phyloP scores from a whole-genome alignment of 1,284 basidiomycete species.

The Fomitopsis palustris region DNA sequence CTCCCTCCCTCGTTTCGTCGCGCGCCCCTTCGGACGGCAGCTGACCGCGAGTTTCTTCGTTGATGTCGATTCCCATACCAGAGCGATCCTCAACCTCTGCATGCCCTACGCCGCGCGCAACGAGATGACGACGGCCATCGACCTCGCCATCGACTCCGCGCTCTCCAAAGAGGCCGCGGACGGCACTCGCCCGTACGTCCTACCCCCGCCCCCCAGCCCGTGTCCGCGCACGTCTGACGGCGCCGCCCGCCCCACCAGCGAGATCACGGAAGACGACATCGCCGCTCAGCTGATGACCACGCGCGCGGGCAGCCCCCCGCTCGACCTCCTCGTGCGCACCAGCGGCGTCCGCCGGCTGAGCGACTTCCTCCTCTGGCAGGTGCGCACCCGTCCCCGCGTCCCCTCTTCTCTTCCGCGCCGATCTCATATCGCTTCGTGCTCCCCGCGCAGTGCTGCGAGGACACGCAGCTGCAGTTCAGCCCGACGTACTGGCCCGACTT shows the following conservation, averaged over 20 bases:
- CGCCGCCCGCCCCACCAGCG: slow-evolving; percentile 20
- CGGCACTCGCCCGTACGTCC: slow-evolving; percentile 13
- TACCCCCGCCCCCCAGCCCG: background rate
- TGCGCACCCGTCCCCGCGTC: slow-evolving; percentile 23
- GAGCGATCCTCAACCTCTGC: slow-evolving; percentile 90
- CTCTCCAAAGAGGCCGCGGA: slow-evolving; percentile 29
- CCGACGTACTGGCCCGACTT: slow-evolving; percentile 94
- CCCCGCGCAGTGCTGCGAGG: slow-evolving; percentile 63
- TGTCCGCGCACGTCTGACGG: background rate
- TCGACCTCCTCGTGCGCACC: slow-evolving; percentile 91
- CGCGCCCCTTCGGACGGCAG: background rate
- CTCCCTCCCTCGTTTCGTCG: background rate
- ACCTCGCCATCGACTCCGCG: slow-evolving; percentile 50
- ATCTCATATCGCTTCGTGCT: background rate
- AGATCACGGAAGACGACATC: slow-evolving; percentile 66
- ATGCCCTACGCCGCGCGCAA: slow-evolving; percentile 93
- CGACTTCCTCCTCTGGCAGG: slow-evolving; percentile 96
- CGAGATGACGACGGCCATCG: slow-evolving; percentile 83
- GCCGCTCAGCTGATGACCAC: slow-evolving; percentile 66
- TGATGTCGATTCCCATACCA: slow-evolving; percentile 25
- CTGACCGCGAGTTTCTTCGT: background rate
- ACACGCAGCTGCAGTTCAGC: slow-evolving; percentile 92
- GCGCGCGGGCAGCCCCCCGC: slow-evolving; percentile 66
- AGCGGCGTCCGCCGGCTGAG: slow-evolving; percentile 89
- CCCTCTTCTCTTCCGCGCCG: background rate